phyloP scores from a whole-genome alignment of 441 rosid genomes.

The Isatis lusitanica region DNA sequence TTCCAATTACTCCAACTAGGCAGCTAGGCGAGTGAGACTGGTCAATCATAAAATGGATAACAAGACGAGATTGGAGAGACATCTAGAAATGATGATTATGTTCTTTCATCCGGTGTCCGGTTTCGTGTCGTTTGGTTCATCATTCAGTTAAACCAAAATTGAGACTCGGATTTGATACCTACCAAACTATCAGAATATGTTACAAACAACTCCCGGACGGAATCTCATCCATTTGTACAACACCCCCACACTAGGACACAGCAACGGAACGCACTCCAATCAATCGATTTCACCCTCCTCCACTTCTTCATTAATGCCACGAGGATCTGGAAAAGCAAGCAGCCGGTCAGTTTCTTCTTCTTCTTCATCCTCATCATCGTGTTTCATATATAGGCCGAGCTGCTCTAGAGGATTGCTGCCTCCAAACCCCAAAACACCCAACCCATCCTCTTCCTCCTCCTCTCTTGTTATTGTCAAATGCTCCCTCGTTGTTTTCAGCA shows the following conservation, averaged over 20 bases:
- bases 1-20: no score
- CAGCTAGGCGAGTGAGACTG: no score
- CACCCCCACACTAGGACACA: neutral
- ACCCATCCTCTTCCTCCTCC: conserved; percentile 51
- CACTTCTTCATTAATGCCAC: conserved; percentile 41
- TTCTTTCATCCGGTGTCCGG: neutral
- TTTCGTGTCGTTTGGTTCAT: neutral
- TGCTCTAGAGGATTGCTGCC: conserved; percentile 74
- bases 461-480: conserved; percentile 43
- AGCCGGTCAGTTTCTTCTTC: conserved; percentile 43
- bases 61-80: no score
- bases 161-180: neutral
- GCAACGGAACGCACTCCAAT: neutral
- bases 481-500: conserved; percentile 67
- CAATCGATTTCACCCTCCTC: conserved; percentile 72
- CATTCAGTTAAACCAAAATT: neutral
- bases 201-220: neutral
- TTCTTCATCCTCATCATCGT: conserved; percentile 47
- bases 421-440: conserved; percentile 65
- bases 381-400: conserved; percentile 78
- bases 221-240: neutral
- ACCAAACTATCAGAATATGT: neutral
- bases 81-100: no score
- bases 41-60: no score
- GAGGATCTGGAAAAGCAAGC: conserved; percentile 40